Evolutionary conservation across 2,329 filamentous ascomycete genomes (phyloP), one percentile per base, ranked within the genome.

Genomic region (Pseudopyrenochaeta lycopersici): DNA sequence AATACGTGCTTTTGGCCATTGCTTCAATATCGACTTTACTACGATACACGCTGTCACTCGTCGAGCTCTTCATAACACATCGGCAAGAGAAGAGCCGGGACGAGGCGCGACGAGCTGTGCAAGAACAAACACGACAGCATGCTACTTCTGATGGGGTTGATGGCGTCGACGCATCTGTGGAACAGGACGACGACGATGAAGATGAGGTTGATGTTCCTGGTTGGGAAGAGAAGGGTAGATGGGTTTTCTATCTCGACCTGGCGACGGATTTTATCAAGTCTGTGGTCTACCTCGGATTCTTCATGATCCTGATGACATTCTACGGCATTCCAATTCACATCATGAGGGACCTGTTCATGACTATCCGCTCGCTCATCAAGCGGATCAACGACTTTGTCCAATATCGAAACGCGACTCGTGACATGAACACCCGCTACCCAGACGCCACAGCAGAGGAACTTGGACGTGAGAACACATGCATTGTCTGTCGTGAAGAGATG

Each of bases 401-500:
- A 55, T 99, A 98, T 74, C 88, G 93, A 52, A 92, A 92, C 68
- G 95, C 95, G 2, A 92, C 96, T 2, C 85, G 90, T 63, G 92
- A 98, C 72, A 98, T 99, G 92, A 95, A 96, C 70, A 86, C 86
- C 55, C 82, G 86, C 66, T 98, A 97, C 72, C 90, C 91, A 4
- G 95, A 99, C 73, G 95, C 95, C 1, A 97, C 91, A 1, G 83
- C 85, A 1, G 91, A 96, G 62, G 94, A 99, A 62, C 85, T 99
- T 20, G 81, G 83, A 23, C 84, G 90, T 43, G 94, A 97, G 72
- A 92, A 96, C 68, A 96, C 95, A 2, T 99, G 95, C 76, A 99
- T 99, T 65, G 97, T 99, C 49, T 99, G 95, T 76, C 88, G 95
- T 56, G 95, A 99, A 74, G 91, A 96, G 61, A 99, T 99, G 95